Evolutionary conservation across 1,139 yeast species (phyloP), one percentile per base, ranked within the genome.

Genomic region (Candida sanyaensis): DNA sequence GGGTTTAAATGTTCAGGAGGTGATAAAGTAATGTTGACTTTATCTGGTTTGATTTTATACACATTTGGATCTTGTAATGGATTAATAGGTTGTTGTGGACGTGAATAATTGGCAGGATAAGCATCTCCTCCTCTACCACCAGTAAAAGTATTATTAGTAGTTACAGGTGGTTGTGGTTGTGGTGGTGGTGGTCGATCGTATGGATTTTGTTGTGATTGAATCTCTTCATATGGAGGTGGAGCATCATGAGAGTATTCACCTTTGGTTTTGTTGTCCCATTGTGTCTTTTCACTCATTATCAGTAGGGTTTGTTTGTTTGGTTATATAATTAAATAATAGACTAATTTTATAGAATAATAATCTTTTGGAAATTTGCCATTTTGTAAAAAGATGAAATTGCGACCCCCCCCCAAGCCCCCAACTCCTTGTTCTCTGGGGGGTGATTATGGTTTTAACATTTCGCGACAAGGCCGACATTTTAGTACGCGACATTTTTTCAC

Each of bases 1-100:
- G 77, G 76, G 41, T 72, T 65, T 43, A 71, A 55, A 47, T 72
- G 71, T 42, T 68, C 63, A 1, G 75, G 72, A 21, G 68, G 68
- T 0, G 77, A 67, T 43, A 57, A 61, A 4, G 69, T 50, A 17
- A 75, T 75, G 50, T 74, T 69, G 17, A 72, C 76, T 48, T 59
- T 49, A 36, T 69, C 69, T 2, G 78, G 75, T 4, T 68, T 57
- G 4, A 72, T 68, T 41, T 58, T 62, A 47, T 59, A 61, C 3
- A 66, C 72, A 42, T 64, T 63, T 2, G 69, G 70, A 42, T 64
- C 69, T 4, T 59, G 44, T 58, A 62, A 50, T 2, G 69, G 69
- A 46, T 64, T 59, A 17, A 31, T 24, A 3, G 12, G 30, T 5
- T 30, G 42, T 23, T 30, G 36, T 11, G 36, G 36, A 29, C 36